Percentiles rank a stretch among this genome's conserved stretches.
Conservation (phyloP, 805 yeast species). For the Monosporozyma aquatica region DNA sequence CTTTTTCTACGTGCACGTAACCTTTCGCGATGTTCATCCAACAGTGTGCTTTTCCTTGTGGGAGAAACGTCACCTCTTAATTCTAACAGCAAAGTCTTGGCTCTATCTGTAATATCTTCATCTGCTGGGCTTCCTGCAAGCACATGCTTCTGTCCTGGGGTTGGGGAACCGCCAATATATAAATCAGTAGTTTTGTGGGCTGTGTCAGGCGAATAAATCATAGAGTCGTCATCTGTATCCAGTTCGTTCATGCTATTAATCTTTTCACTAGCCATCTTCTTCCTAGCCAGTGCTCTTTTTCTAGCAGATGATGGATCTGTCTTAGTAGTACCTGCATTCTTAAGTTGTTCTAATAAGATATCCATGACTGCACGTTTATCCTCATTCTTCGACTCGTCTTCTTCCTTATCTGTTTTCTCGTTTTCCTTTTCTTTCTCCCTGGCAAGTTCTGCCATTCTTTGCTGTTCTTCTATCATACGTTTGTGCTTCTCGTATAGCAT, state of each 20-base stretch:
- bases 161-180: slow-evolving; percentile 2
- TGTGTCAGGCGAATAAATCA: slow-evolving; percentile 24
- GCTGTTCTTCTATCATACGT: slow-evolving; percentile 37
- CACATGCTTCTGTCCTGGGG: slow-evolving; percentile 5
- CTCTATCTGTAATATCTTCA: slow-evolving; percentile 37
- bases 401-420: slow-evolving; percentile 7
- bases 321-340: slow-evolving; percentile 73
- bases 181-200: neutral
- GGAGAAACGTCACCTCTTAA: slow-evolving; percentile 36
- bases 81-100: slow-evolving; percentile 54
- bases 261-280: slow-evolving; percentile 36
- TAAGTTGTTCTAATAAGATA: slow-evolving; percentile 71
- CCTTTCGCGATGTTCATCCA: slow-evolving; percentile 24
- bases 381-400: slow-evolving; percentile 12
- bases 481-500: slow-evolving; percentile 69
- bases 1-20: slow-evolving; percentile 23
- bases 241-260: slow-evolving; percentile 11
- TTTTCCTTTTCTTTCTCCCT: slow-evolving; percentile 9
- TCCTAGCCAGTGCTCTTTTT: slow-evolving; percentile 67
- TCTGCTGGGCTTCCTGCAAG: slow-evolving; percentile 14
- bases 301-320: slow-evolving; percentile 75
- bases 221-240: slow-evolving; percentile 23
- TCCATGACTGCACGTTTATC: slow-evolving; percentile 60
- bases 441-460: slow-evolving; percentile 18
- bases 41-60: slow-evolving; percentile 14